Percentiles rank a stretch among this genome's conserved stretches.
Conservation (phyloP, 441 rosid genomes). For the Syzygium syzygioides region DNA sequence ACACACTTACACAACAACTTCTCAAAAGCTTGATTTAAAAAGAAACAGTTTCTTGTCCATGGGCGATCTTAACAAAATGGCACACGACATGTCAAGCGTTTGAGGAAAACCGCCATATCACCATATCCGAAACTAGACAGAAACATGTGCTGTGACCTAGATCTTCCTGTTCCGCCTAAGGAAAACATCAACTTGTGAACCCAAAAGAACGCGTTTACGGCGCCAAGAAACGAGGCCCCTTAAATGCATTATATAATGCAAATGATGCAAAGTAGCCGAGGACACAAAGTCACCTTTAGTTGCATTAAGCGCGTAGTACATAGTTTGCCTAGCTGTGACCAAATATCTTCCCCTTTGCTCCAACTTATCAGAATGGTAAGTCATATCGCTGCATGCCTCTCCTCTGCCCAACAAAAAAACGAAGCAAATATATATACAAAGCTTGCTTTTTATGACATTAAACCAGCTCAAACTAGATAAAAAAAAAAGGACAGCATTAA, state of each 20-base stretch:
- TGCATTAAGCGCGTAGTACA: neutral
- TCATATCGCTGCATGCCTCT: neutral
- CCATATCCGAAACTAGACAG: neutral
- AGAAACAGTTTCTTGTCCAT: neutral
- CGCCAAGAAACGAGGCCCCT: neutral
- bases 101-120: neutral
- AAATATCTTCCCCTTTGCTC: neutral
- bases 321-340: neutral
- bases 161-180: neutral
- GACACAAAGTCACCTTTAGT: neutral
- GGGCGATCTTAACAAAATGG: neutral
- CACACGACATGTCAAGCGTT: neutral
- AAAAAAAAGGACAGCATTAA: neutral
- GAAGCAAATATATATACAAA: neutral
- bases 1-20: neutral
- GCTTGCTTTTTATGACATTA: neutral
- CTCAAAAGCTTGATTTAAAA: neutral
- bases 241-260: neutral
- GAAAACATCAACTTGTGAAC: neutral
- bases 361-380: neutral
- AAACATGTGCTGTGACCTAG: neutral
- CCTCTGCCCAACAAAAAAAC: neutral
- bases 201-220: neutral
- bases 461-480: neutral
- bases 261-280: neutral